These are phyloP conservation scores for Oryza officinalis DNA, from an alignment of 176 grass and related monocot species.

Conservation along the genomic window DNA sequence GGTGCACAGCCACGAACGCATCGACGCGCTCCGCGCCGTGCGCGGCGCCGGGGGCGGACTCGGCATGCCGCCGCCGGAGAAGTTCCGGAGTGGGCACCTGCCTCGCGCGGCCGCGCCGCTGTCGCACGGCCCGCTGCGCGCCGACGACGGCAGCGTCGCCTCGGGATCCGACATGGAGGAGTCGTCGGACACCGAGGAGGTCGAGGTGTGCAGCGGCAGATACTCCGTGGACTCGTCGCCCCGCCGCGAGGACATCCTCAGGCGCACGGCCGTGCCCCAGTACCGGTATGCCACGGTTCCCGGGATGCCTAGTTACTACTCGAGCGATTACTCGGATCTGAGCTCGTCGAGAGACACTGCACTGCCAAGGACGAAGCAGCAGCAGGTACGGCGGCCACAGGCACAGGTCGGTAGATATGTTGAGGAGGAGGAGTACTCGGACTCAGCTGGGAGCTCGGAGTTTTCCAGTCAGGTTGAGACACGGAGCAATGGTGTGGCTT, in stretches of 20 bases:
- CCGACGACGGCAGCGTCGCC: conserved; percentile 50
- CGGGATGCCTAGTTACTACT: conserved; percentile 63
- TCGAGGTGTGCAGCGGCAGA: conserved; percentile 62
- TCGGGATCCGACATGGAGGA: conserved; percentile 92
- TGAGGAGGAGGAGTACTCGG: conserved; percentile 74
- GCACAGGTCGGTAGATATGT: conserved; percentile 48
- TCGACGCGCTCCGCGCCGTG: conserved; percentile 55
- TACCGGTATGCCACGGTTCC: conserved; percentile 48
- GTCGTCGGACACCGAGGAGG: conserved; percentile 76
- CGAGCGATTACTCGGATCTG: conserved; percentile 85
- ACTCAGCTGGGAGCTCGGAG: conserved; percentile 76
- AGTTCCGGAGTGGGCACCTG: conserved; percentile 86
- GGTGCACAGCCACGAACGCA: conserved; percentile 52
- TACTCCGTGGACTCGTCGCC: conserved; percentile 84
- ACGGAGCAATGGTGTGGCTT: conserved; percentile 37
- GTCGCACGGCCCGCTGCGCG: conserved; percentile 48
- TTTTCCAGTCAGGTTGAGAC: conserved; percentile 58
- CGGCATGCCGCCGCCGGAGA: conserved; percentile 88
- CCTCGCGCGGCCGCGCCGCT: conserved; percentile 56
- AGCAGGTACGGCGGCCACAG: conserved; percentile 40
- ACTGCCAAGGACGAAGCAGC: conserved; percentile 49
- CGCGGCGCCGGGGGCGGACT: conserved; percentile 47
- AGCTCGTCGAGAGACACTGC: conserved; percentile 85
- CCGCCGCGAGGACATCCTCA: conserved; percentile 19
- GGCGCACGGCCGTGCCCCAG: conserved; percentile 32